A percentile compares a stretch with the other conserved stretches of the same genome.
Evolutionary conservation across 495 filamentous ascomycete species (phyloP).

Genomic region (Podospora comata): DNA sequence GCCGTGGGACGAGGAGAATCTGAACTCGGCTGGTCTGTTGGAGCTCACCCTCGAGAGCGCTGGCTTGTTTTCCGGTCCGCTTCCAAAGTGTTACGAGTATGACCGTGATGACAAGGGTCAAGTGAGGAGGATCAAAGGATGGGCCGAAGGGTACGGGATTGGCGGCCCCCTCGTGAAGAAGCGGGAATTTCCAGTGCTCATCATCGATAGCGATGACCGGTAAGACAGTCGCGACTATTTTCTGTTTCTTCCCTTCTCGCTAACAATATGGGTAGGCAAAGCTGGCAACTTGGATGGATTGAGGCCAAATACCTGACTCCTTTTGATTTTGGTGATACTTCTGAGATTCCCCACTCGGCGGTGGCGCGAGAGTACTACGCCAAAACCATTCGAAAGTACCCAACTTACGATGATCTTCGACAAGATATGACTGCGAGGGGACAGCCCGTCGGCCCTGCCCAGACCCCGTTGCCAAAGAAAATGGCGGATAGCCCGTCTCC

Average conservation of each 20-base stretch:
- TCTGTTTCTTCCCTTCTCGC: slow-evolving; percentile 6
- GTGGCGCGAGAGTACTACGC: slow-evolving; percentile 23
- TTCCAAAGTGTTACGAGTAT: slow-evolving; percentile 40
- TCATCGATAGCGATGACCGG: slow-evolving; percentile 33
- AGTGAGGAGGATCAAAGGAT: slow-evolving; percentile 33
- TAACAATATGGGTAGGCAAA: slow-evolving; percentile 4
- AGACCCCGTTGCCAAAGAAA: background rate
- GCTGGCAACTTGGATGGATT: slow-evolving; percentile 30
- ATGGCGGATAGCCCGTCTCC: background rate
- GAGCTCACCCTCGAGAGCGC: slow-evolving; percentile 30
- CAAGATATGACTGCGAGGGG: background rate
- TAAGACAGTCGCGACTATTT: slow-evolving; percentile 12
- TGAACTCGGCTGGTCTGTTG: slow-evolving; percentile 30
- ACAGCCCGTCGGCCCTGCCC: background rate
- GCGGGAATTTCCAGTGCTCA: slow-evolving; percentile 45
- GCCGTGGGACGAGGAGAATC: slow-evolving; percentile 34
- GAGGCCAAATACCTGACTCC: slow-evolving; percentile 23
- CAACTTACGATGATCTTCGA: slow-evolving; percentile 11
- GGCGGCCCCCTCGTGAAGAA: slow-evolving; percentile 32
- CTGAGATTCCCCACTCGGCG: slow-evolving; percentile 17
- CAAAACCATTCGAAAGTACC: slow-evolving; percentile 1
- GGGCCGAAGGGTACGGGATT: slow-evolving; percentile 41
- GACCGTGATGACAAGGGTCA: slow-evolving; percentile 1
- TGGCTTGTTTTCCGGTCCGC: slow-evolving; percentile 33
- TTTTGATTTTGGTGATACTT: slow-evolving; percentile 30